phyloP scores from a whole-genome alignment of 2,329 filamentous ascomycete genomes.

The Pseudogymnoascus sp. region DNA sequence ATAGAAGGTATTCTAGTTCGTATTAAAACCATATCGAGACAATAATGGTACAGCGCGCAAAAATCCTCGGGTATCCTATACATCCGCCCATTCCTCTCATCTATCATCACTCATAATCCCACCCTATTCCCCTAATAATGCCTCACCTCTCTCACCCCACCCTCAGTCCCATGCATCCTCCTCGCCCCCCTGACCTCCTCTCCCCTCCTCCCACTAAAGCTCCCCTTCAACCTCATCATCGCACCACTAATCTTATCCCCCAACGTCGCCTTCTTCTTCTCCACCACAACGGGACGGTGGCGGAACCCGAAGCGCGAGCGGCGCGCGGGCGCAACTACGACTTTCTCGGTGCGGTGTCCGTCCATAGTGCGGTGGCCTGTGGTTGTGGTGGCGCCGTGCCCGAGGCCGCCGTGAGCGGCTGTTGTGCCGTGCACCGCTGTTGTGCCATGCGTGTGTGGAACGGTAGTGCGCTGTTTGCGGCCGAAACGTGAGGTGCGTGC shows the following conservation, averaged over 20 bases:
- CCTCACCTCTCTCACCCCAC: constrained; percentile 42
- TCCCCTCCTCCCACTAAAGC: constrained; percentile 55
- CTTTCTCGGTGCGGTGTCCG: not conserved
- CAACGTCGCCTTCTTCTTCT: constrained; percentile 59
- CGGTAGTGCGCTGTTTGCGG: not conserved
- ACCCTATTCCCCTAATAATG: constrained; percentile 20
- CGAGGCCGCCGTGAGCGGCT: not conserved
- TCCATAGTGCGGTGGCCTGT: not conserved
- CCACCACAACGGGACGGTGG: constrained; percentile 48
- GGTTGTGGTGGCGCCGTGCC: not conserved
- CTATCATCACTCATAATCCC: not conserved
- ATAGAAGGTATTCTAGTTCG: not conserved
- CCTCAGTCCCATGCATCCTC: constrained; percentile 69
- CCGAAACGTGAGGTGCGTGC: not conserved
- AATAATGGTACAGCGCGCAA: not conserved
- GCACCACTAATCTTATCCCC: constrained; percentile 75
- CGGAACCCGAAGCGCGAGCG: constrained; percentile 24
- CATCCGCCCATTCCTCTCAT: not conserved
- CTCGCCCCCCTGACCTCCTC: constrained; percentile 64
- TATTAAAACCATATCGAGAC: not conserved
- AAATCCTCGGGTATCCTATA: not conserved
- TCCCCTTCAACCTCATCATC: constrained; percentile 65
- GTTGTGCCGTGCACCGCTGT: too few species aligned
- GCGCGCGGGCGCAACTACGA: not conserved
- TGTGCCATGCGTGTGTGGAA: not conserved